A percentile compares a stretch with the other conserved stretches of the same genome.
Evolutionary conservation across 2,329 filamentous ascomycete genomes (phyloP).

Genomic region (Mycosphaerelloides madeirae): DNA sequence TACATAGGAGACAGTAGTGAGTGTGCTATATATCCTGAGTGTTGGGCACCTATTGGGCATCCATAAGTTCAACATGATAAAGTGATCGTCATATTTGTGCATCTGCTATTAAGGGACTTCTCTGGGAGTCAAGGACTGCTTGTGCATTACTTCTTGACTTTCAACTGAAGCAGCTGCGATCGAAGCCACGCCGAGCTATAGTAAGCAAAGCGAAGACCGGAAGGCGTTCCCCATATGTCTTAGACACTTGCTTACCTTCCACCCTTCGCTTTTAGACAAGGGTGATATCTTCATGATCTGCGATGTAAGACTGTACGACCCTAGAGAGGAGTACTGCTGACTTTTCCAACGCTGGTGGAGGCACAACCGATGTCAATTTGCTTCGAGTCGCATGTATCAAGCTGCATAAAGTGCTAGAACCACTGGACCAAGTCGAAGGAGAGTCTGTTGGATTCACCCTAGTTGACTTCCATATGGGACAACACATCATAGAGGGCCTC

Average conservation of each 20-base stretch:
- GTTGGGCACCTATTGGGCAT: too few species aligned
- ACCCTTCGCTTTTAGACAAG: too few species aligned
- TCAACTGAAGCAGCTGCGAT: constrained; percentile 19
- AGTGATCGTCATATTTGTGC: too few species aligned
- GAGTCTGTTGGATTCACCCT: constrained; percentile 16
- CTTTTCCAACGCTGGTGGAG: constrained; percentile 14
- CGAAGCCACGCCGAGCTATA: constrained; percentile 11
- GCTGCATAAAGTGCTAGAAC: constrained; percentile 12
- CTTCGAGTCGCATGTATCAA: constrained; percentile 9
- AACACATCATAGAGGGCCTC: constrained; percentile 9
- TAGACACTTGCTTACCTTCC: too few species aligned
- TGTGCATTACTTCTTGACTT: too few species aligned
- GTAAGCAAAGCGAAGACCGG: too few species aligned
- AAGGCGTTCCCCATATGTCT: too few species aligned
- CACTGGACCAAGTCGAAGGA: constrained; percentile 18
- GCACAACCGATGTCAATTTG: constrained; percentile 20
- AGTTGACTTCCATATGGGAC: constrained; percentile 15
- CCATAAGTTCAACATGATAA: too few species aligned
- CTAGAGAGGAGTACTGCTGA: not conserved
- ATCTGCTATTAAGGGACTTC: too few species aligned
- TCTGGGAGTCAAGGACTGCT: too few species aligned
- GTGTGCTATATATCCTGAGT: too few species aligned
- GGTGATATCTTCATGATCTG: constrained; percentile 20
- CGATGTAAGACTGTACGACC: constrained; percentile 13
- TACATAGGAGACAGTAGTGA: too few species aligned